Base-by-base conservation (phyloP, 2,329 filamentous ascomycete species). In the Chaetomium globosum region DNA sequence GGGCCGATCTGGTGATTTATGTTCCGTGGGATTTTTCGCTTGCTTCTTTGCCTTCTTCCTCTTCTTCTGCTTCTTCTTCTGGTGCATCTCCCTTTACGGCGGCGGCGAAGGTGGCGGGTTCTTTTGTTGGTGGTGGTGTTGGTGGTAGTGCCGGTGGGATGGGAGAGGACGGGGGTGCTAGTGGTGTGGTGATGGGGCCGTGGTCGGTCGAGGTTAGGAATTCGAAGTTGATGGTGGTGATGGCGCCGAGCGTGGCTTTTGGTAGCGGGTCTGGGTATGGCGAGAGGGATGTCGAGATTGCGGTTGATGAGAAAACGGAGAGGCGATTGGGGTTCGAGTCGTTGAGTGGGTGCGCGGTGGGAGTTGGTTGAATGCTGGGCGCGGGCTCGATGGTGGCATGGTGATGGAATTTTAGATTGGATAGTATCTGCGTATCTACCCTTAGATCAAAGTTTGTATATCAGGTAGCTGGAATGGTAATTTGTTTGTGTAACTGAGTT, bases 251-350 rank as follows among this genome's bases (percentile, higher is more conserved):
- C 23, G 21, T n/a, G 48, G 75, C 33, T 4, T 28, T n/a, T n/a
- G 62, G 36, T 4, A n/a, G 19, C 13, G 51, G 82, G 89, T 72
- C 77, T 88, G 21, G 46, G 12, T 13, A 79, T 90, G 49, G 79
- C 84, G 85, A 53, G 73, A 74, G 23, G 71, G 71, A 74, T 13
- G 70, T 71, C 60, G 73, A 76, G 48, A 73, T 78, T 72, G 77
- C 78, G 30, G 75, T 92, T 68, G 87, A 88, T 67, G 89, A 91
- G 75, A 89, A 86, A 72, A 87, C 87, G 12, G 82, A 93, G 75
- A 83, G 92, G 65, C 82, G 93, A 67, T 80, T 97, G 58, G 89
- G 87, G 1, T 97, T 97, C 77, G 93, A 97, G 87, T 97, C 68
- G 85, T 90, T 62, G 93, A 97, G 77, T 96, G 90, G 87, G 83